These are phyloP conservation scores for Cyberlindnera mrakii DNA, from an alignment of 805 yeast species.

Conservation along the genomic window DNA sequence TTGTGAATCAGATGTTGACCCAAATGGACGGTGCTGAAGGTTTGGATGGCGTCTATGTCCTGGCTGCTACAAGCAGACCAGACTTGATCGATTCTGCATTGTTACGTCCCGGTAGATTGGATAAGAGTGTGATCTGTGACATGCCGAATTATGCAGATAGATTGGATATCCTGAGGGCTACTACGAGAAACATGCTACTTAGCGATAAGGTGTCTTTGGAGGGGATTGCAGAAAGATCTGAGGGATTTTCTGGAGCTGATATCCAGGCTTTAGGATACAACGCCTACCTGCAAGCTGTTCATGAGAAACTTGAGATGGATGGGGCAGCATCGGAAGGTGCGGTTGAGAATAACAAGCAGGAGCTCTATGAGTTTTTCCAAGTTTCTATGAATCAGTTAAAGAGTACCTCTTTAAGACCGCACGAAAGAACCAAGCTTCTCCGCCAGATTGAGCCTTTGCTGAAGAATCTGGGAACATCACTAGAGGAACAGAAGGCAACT, in stretches of 20 bases:
- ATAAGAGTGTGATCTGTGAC: constrained; percentile 85
- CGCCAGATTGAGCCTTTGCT: constrained; percentile 39
- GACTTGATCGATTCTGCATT: constrained; percentile 93
- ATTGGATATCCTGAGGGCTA: constrained; percentile 58
- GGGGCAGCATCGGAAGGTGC: constrained; percentile 26
- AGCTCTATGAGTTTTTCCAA: constrained; percentile 36
- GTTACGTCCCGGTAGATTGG: constrained; percentile 92
- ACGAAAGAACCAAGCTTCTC: constrained; percentile 34
- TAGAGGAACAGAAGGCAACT: neutral
- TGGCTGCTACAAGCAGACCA: constrained; percentile 95
- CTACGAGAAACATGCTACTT: constrained; percentile 56
- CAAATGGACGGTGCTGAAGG: constrained; percentile 99
- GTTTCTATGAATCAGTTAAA: constrained; percentile 24
- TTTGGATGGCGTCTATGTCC: constrained; percentile 89
- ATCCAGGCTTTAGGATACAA: constrained; percentile 87
- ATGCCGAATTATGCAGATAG: constrained; percentile 73
- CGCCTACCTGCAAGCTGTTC: constrained; percentile 84
- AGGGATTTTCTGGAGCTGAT: constrained; percentile 92
- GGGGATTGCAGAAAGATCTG: constrained; percentile 51
- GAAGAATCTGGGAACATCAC: constrained; percentile 11
- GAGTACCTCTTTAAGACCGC: constrained; percentile 26
- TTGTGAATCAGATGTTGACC: constrained; percentile 92
- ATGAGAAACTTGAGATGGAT: constrained; percentile 51
- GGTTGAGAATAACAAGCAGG: constrained; percentile 8
- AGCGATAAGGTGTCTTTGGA: constrained; percentile 42